These are phyloP conservation scores for Trichoderma gamsii DNA, from an alignment of 495 filamentous ascomycete genomes.

Conservation along the genomic window DNA sequence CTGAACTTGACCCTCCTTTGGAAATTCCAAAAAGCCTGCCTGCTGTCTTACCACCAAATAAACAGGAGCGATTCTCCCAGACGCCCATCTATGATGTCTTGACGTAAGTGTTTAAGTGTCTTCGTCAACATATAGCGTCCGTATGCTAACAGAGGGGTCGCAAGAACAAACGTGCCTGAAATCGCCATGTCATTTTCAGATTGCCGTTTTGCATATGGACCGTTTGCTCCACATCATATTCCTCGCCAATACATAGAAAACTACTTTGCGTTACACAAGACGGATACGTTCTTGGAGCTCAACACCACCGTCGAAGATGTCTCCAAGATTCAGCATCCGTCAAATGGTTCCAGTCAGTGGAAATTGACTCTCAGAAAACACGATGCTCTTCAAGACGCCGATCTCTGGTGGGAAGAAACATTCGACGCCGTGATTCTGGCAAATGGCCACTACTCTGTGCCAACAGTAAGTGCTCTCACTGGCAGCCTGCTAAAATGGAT, in stretches of 20 bases:
- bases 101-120: constrained; percentile 30
- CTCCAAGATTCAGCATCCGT: constrained; percentile 22
- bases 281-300: constrained; percentile 34
- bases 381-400: constrained; percentile 33
- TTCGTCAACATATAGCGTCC: no score
- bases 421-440: constrained; percentile 47
- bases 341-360: constrained; percentile 30
- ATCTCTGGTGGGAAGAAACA: constrained; percentile 43
- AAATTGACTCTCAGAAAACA: constrained; percentile 39
- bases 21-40: constrained; percentile 36
- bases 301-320: constrained; percentile 47
- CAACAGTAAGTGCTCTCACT: constrained; percentile 33
- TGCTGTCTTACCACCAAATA: constrained; percentile 28
- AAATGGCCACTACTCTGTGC: constrained; percentile 48
- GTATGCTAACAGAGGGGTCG: background rate
- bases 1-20: constrained; percentile 38
- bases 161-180: constrained; percentile 44
- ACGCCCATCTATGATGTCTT: constrained; percentile 43
- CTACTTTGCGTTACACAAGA: constrained; percentile 40
- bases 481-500: background rate
- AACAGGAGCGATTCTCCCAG: constrained; percentile 36
- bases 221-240: constrained; percentile 45
- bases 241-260: constrained; percentile 43
- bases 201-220: constrained; percentile 41
- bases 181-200: constrained; percentile 49